Conservation (phyloP, 202 grass and related monocot species). For the Saccharum hybrid region DNA sequence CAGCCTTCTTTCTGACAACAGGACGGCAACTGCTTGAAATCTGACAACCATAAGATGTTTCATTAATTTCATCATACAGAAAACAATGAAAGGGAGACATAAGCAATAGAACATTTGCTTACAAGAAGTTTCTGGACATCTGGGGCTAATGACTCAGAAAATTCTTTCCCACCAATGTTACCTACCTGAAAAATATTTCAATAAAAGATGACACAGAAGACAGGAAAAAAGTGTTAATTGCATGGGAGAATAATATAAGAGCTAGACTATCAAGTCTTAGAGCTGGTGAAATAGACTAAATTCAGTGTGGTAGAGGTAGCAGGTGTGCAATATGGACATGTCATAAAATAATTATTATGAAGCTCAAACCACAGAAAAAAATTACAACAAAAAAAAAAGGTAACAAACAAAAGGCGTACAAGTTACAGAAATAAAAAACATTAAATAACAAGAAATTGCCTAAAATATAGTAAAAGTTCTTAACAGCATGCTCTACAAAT, state of each 20-base stretch:
- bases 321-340: too few species aligned
- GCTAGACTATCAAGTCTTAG: not conserved
- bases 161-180: conserved; percentile 99
- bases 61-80: conserved; percentile 35
- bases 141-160: conserved; percentile 97
- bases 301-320: too few species aligned
- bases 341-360: too few species aligned
- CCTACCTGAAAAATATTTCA: conserved; percentile 79
- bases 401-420: not conserved
- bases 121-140: conserved; percentile 98
- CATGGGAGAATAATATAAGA: not conserved
- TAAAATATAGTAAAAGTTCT: conserved; percentile 28
- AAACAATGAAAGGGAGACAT: conserved; percentile 27
- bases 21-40: conserved; percentile 98
- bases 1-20: conserved; percentile 98
- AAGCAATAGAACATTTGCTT: conserved; percentile 44
- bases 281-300: too few species aligned
- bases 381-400: not conserved
- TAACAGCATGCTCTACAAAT: conserved; percentile 19
- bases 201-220: conserved; percentile 28
- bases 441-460: conserved; percentile 6
- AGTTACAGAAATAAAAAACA: conserved; percentile 2
- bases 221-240: not conserved
- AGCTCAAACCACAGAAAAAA: not conserved
- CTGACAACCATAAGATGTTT: conserved; percentile 46